Conservation (phyloP, 257 asterid genomes). For the Solanum habrochaites region DNA sequence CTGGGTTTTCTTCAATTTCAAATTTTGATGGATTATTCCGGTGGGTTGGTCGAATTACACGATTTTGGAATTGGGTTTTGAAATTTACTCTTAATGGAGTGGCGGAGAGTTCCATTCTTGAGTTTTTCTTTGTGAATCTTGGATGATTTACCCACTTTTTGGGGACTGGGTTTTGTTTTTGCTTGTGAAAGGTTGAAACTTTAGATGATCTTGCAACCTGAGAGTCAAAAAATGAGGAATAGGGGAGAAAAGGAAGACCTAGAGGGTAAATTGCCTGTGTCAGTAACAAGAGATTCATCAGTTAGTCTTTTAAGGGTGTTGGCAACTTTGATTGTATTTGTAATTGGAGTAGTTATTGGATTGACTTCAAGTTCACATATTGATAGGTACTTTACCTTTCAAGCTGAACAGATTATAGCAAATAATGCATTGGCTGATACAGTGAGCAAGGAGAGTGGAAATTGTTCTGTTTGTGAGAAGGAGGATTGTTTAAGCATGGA, state of each 20-base stretch:
- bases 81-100: neutral
- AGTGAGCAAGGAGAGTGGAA: neutral
- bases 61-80: neutral
- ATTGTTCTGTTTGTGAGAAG: slow-evolving; percentile 20
- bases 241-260: slow-evolving; percentile 53
- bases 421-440: slow-evolving; percentile 17
- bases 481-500: slow-evolving; percentile 49
- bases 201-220: neutral
- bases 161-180: neutral
- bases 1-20: neutral
- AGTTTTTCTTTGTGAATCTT: neutral
- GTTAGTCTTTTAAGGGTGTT: slow-evolving; percentile 46
- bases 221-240: slow-evolving; percentile 25
- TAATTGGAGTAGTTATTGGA: slow-evolving; percentile 81
- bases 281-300: slow-evolving; percentile 44
- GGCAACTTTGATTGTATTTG: slow-evolving; percentile 50
- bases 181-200: neutral
- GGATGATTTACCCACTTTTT: neutral
- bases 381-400: slow-evolving; percentile 42
- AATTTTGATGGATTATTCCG: neutral
- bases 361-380: slow-evolving; percentile 76
- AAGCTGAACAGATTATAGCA: slow-evolving; percentile 25
- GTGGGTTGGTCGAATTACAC: neutral
- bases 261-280: slow-evolving; percentile 15
- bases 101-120: neutral